Conservation (phyloP, 1,284 basidiomycete genomes). For the Sanguinoderma infundibulare region DNA sequence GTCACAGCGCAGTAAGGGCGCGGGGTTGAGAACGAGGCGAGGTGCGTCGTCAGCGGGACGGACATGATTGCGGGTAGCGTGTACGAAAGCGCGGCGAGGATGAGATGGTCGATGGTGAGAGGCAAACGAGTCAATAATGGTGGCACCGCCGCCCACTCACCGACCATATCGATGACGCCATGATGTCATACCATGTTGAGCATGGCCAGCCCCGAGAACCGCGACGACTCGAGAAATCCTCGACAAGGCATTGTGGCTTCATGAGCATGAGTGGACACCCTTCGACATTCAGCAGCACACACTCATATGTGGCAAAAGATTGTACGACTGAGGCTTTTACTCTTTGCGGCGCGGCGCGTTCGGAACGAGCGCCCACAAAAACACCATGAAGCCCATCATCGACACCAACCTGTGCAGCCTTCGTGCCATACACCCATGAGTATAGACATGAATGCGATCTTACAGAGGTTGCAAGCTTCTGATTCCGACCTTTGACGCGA, state of each 20-base stretch:
- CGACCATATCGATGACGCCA: neutral
- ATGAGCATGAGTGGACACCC: too few species aligned
- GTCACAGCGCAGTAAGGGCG: constrained; percentile 52
- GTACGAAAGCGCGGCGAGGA: neutral
- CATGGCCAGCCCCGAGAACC: neutral
- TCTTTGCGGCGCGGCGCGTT: constrained; percentile 16
- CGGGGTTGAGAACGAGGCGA: constrained; percentile 41
- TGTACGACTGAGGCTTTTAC: constrained; percentile 3
- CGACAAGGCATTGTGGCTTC: neutral
- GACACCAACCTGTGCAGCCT: constrained; percentile 22
- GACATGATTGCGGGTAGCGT: neutral
- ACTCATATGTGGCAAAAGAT: neutral
- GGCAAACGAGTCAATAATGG: neutral
- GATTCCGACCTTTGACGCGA: constrained; percentile 48
- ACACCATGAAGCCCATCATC: constrained; percentile 29
- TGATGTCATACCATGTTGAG: neutral
- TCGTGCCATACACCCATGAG: neutral
- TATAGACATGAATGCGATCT: neutral
- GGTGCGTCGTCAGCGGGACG: constrained; percentile 34
- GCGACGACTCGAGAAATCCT: neutral
- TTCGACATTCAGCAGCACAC: neutral
- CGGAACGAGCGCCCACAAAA: constrained; percentile 29
- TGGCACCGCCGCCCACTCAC: too few species aligned
- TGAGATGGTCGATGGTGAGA: neutral
- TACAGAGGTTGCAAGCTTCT: neutral